Conservation (phyloP, 2,329 filamentous ascomycete species). For the Leptosphaerulina australis region DNA sequence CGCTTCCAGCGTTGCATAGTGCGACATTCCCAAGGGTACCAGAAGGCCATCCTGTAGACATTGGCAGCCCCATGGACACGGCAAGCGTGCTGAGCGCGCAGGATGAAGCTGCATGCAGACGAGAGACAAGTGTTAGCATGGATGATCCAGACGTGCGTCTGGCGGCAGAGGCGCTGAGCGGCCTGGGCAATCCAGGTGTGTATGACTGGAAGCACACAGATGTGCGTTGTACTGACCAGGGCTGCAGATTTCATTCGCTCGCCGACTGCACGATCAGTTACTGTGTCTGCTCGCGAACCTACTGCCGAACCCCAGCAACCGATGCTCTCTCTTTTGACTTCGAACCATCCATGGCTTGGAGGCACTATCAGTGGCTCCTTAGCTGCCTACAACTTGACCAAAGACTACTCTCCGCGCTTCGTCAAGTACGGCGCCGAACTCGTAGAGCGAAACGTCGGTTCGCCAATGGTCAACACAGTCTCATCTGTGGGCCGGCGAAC, state of each 20-base stretch:
- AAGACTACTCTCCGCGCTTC: conserved; percentile 88
- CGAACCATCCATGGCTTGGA: conserved; percentile 83
- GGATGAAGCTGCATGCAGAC: conserved; percentile 35
- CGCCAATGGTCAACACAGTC: conserved; percentile 84
- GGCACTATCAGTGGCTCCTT: conserved; percentile 84
- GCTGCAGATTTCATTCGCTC: conserved; percentile 52
- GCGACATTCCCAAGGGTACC: conserved; percentile 43
- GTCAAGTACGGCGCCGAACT: conserved; percentile 87
- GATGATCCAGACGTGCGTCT: conserved; percentile 57
- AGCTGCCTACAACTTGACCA: conserved; percentile 83
- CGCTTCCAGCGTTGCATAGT: conserved; percentile 35
- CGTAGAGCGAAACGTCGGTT: conserved; percentile 81
- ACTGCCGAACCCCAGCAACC: conserved; percentile 71
- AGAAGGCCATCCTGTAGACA: conserved; percentile 38
- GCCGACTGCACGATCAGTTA: conserved; percentile 42
- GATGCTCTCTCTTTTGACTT: conserved; percentile 82
- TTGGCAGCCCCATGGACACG: conserved; percentile 53
- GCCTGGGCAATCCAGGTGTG: conserved; percentile 57
- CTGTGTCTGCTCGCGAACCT: conserved; percentile 42
- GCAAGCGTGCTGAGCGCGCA: conserved; percentile 53
- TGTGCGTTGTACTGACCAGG: conserved; percentile 12
- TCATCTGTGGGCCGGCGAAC: conserved; percentile 82
- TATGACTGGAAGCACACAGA: background rate
- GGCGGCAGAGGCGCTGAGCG: conserved; percentile 58
- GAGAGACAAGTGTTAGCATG: conserved; percentile 53